Base-by-base conservation (phyloP, 2,329 filamentous ascomycete genomes). In the Fusarium sp. region DNA sequence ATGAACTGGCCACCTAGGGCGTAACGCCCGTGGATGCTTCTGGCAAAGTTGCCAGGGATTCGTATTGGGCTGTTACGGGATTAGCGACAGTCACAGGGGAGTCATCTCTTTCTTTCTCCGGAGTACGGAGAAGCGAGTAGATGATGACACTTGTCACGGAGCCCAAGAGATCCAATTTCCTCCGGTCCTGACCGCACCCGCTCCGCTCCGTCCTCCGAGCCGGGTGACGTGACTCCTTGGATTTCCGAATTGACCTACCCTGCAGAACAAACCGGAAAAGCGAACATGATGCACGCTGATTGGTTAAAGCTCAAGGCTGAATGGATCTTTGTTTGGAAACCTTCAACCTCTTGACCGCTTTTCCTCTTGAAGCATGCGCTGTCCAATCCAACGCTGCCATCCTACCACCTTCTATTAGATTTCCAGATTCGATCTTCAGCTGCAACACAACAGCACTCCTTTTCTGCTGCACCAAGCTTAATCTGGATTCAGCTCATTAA, bases 1-100 rank as follows among this genome's bases (percentile, higher is more conserved):
- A 74, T 75, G 73, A 75, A 75, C 73, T 73, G 69, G 66, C 69
- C 73, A 74, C 69, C 70, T 66, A 50, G 42, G 70, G 47, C 62
- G 36, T 45, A 64, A 29, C 38, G 62, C 38, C 40, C 27, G 38
- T 62, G 33, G 25, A 57, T 63, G 61, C 31, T 42, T 63, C 61
- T 54, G n/a, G 61, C 33, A 56, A 22, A 6, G 3, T 22, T 18
- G 38, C 2, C 22, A 58, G 45, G 25, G 42, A 40, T 63, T 56
- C 50, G 27, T 62, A 35, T 69, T 25, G 57, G 71, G 52, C 68
- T 31, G 74, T 69, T 69, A 66, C 63, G 62, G 62, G 56, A 45
- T 65, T 65, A 36, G 36, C 38, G 16, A 60, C 38, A 61, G 52
- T 52, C 47, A 52, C 47, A 52, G 47, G 47, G 18, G 45, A n/a